Evolutionary conservation across 441 rosid species (phyloP), one percentile per base, ranked within the genome.

Genomic region (Iberis amara): DNA sequence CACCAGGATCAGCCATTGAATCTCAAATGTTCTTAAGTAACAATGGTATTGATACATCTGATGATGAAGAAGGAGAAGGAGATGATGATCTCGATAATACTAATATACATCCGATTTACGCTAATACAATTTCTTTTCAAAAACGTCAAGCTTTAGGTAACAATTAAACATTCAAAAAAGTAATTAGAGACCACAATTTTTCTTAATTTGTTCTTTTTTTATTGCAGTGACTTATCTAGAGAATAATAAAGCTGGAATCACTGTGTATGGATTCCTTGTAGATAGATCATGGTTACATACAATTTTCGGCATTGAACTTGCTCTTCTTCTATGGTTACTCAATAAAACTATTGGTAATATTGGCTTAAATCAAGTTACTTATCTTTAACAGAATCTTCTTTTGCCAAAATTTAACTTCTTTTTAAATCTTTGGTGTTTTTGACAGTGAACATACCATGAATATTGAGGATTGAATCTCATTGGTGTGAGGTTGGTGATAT

Each of bases 141-240:
- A 82, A 80, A 72, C 78, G 97, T 52, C 94, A 86, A 72, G 91
- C 97, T 30, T 72, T 86, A 52, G 97, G 97, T 86, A 49, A 51
- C 75, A 28, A 26, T 26, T 3, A 26, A 26, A 26, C 30, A 26
- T 26, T 26, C 30, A 26, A 26, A 6, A 26, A 26, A 26, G 30
- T 18, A n/a, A n/a, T n/a, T n/a, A n/a, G n/a, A 31, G 35, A 31
- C 8, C 35, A 31, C 1, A 8, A 6, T 3, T 11, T 2, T 31
- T 46, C 5, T 23, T 52, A 1, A 31, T 11, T 18, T 33, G 38
- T 40, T 46, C 30, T 41, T 38, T n/a, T 52, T 46, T 7, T 32
- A 26, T 66, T 72, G 83, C 79, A 89, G 95, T 82, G 62, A 84
- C 84, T 0, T 89, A 89, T 63, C 65, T 89, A 31, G 94, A 86